phyloP scores from a whole-genome alignment of 140 eudicot species.

The Anethum foeniculum region DNA sequence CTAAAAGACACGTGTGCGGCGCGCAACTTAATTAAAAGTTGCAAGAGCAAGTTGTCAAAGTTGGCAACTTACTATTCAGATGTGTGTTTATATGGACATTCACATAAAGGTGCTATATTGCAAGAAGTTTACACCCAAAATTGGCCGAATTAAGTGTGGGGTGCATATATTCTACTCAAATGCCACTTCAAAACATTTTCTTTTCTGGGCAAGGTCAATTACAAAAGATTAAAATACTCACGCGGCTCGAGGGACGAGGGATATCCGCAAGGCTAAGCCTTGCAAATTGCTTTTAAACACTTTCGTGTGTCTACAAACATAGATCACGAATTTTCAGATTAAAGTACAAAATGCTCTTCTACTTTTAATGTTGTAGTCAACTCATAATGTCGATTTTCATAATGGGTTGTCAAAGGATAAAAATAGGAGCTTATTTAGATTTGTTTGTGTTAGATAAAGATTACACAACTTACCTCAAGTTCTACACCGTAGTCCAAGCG shows the following conservation, averaged over 20 bases:
- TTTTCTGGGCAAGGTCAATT: background rate
- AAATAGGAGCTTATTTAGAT: background rate
- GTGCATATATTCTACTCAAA: background rate
- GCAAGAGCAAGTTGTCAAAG: background rate
- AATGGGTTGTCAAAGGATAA: background rate
- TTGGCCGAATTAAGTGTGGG: background rate
- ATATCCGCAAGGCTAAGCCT: background rate
- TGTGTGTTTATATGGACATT: background rate
- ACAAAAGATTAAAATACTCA: background rate
- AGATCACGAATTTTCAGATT: background rate
- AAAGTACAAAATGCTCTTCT: background rate
- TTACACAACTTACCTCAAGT: conserved; percentile 44
- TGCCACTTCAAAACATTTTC: background rate
- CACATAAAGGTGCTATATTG: background rate
- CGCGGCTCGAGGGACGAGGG: background rate
- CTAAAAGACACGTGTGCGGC: background rate
- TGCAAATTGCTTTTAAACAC: background rate
- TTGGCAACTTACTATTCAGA: background rate
- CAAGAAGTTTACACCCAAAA: background rate
- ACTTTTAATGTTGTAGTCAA: background rate
- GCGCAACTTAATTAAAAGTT: background rate
- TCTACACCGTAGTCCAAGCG: conserved; percentile 83
- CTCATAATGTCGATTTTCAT: background rate
- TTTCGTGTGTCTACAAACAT: background rate
- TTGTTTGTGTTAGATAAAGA: background rate